Base-by-base conservation (phyloP, 2,329 filamentous ascomycete species). In the Nannizzia gypsea region DNA sequence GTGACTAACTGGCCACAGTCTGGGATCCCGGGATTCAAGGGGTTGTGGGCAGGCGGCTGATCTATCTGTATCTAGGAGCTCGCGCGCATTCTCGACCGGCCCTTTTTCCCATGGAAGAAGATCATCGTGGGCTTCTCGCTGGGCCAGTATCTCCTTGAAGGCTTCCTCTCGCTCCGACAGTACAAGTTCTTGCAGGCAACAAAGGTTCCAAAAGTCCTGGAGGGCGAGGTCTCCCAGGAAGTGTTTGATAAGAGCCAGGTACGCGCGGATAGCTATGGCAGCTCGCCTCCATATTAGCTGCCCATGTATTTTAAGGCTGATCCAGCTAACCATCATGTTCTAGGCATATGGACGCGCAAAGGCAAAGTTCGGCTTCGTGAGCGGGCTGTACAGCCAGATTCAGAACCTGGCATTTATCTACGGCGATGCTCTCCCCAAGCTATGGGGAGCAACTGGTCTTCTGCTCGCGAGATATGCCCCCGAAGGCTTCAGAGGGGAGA, bases 91-190 rank as follows among this genome's bases (percentile, higher is more conserved):
- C 86, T 97, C 69, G 93, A 99, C 79, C 85, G 89, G 70, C 91
- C 92, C 61, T 80, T 89, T 70, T 96, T 97, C 78, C 92, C 93
- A 59, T 99, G 93, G 93, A 99, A 96, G 83, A 88, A 85, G 73
- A 84, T 99, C 68, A 91, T 99, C 69, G 83, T 97, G 67, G 89
- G 90, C 69, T 99, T 99, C 78, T 95, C 90, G 31, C 73, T 97
- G 68, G 90, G 88, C 63, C 90, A 99, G 72, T 97, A 89, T 73
- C 77, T 90, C 59, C 86, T 99, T 70, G 93, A 99, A 74, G 85
- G 89, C 50, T 89, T 92, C 76, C 84, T 99, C 58, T 90, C 90
- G 26, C 78, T 89, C 66, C 89, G 93, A 61, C 93, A 99, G 74
- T 97, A 96, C 74, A 83, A 85, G 66, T 84, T 96, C 60, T 81